Conservation (phyloP, 2,329 filamentous ascomycete species). For the Onygena corvina region DNA sequence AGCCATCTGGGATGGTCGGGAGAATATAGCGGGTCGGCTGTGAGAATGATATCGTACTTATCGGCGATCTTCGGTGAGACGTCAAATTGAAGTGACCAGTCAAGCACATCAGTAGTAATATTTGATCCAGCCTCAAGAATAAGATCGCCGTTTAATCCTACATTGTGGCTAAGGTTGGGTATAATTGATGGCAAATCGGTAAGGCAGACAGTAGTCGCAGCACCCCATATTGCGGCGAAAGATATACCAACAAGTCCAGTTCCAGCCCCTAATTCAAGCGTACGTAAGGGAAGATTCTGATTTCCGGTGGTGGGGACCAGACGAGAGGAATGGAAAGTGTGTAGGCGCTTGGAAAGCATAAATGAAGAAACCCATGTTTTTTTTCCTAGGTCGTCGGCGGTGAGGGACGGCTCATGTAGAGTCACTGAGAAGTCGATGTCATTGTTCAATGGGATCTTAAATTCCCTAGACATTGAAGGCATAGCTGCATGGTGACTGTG, state of each 20-base stretch:
- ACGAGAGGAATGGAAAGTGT: slow-evolving; percentile 29
- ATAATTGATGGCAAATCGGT: slow-evolving; percentile 80
- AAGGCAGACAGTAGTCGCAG: slow-evolving; percentile 50
- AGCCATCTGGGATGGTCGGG: slow-evolving; percentile 67
- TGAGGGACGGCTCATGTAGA: slow-evolving; percentile 76
- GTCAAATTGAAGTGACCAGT: slow-evolving; percentile 47
- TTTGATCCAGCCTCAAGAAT: slow-evolving; percentile 46
- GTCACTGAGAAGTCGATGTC: slow-evolving; percentile 48
- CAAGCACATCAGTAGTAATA: slow-evolving; percentile 54
- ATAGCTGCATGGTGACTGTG: slow-evolving; percentile 37
- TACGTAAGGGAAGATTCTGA: slow-evolving; percentile 23
- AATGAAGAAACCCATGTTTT: slow-evolving; percentile 96
- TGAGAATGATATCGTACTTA: slow-evolving; percentile 56
- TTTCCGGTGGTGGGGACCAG: slow-evolving; percentile 22
- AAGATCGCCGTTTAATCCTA: slow-evolving; percentile 48
- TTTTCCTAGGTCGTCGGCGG: slow-evolving; percentile 74
- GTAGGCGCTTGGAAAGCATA: slow-evolving; percentile 63
- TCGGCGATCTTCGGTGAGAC: slow-evolving; percentile 21
- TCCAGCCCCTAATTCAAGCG: slow-evolving; percentile 75
- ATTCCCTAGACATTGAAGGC: slow-evolving; percentile 50
- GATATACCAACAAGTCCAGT: slow-evolving; percentile 85
- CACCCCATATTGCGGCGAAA: slow-evolving; percentile 57
- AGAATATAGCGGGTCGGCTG: slow-evolving; percentile 79
- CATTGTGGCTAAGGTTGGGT: slow-evolving; percentile 66
- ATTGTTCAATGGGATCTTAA: slow-evolving; percentile 42